Percentiles rank a stretch among this genome's conserved stretches.
Evolutionary conservation across 2,329 filamentous ascomycete species (phyloP).

Genomic region (Aspergillus niger): DNA sequence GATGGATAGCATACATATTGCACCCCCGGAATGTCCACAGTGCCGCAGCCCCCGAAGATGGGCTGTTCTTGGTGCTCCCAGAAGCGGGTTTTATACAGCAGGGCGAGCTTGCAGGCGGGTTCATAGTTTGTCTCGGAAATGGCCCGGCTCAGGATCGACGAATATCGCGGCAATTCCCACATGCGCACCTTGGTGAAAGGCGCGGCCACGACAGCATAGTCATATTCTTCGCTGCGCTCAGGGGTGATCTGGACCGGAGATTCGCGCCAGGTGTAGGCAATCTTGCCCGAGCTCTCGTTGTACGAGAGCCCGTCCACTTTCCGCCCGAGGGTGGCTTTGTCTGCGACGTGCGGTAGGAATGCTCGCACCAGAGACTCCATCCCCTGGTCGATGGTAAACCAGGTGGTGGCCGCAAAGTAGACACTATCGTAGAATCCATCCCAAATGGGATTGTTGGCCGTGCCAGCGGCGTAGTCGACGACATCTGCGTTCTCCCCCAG

Average conservation of each 20-base stretch:
- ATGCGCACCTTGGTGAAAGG: constrained; percentile 66
- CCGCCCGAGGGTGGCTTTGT: constrained; percentile 58
- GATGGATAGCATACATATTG: constrained; percentile 41
- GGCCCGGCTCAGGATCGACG: constrained; percentile 52
- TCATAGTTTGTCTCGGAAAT: constrained; percentile 54
- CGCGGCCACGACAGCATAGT: constrained; percentile 67
- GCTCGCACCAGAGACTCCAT: constrained; percentile 61
- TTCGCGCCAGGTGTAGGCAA: constrained; percentile 60
- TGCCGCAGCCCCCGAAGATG: constrained; percentile 60
- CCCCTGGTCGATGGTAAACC: constrained; percentile 66
- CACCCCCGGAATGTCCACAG: constrained; percentile 33
- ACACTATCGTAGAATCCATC: constrained; percentile 57
- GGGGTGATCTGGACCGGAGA: constrained; percentile 42
- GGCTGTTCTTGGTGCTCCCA: constrained; percentile 57
- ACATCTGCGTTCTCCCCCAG: constrained; percentile 57
- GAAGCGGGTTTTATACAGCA: constrained; percentile 68
- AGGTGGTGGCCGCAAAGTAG: constrained; percentile 62
- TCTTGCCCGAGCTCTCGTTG: constrained; percentile 52
- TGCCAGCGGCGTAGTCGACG: constrained; percentile 55
- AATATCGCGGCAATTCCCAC: constrained; percentile 61
- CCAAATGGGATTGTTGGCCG: constrained; percentile 50
- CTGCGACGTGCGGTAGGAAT: constrained; percentile 63
- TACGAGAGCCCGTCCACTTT: constrained; percentile 61
- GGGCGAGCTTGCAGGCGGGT: constrained; percentile 59
- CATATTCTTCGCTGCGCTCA: constrained; percentile 55